Evolutionary conservation across 169 alveolate genomes (phyloP).

Genomic region (Cryptosporidium ubiquitum): DNA sequence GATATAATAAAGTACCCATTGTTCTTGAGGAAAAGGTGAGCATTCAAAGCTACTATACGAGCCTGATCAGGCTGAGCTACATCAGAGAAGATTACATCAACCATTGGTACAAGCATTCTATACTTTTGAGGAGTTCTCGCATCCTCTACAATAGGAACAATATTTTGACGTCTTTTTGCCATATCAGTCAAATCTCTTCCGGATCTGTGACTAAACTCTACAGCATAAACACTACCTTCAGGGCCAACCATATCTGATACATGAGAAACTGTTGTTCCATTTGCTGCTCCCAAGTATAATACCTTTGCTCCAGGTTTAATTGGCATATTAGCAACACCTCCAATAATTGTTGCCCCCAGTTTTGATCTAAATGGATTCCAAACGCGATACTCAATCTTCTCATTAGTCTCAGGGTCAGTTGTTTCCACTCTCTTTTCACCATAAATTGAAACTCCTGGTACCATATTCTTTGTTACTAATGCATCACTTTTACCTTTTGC

Average conservation of each 20-base stretch:
- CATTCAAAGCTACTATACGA: slow-evolving; percentile 95
- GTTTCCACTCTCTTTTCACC: slow-evolving; percentile 97
- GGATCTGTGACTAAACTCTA: slow-evolving; percentile 97
- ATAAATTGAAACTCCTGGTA: slow-evolving; percentile 99
- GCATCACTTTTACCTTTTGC: slow-evolving; percentile 97
- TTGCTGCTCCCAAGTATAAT: slow-evolving; percentile 97
- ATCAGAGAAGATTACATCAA: slow-evolving; percentile 98
- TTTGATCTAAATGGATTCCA: slow-evolving; percentile 99
- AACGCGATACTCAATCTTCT: slow-evolving; percentile 97
- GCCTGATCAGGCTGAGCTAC: slow-evolving; percentile 99
- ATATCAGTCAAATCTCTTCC: slow-evolving; percentile 98
- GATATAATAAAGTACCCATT: slow-evolving; percentile 98
- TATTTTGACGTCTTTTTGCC: slow-evolving; percentile 97
- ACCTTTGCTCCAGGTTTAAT: slow-evolving; percentile 97
- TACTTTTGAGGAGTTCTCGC: slow-evolving; percentile 98
- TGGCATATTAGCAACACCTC: slow-evolving; percentile 97
- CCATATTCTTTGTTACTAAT: slow-evolving; percentile 94
- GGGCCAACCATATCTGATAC: slow-evolving; percentile 99
- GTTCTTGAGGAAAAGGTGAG: slow-evolving; percentile 94
- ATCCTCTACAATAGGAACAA: slow-evolving; percentile 99
- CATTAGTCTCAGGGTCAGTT: slow-evolving; percentile 87
- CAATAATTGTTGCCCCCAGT: slow-evolving; percentile 98
- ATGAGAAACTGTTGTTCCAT: slow-evolving; percentile 98
- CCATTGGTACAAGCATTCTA: slow-evolving; percentile 98
- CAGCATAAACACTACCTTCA: slow-evolving; percentile 98